Percentiles rank a stretch among this genome's conserved stretches.
Evolutionary conservation across 23 red algal species (phyloP).

Genomic region (Cyanidium caldarium): DNA sequence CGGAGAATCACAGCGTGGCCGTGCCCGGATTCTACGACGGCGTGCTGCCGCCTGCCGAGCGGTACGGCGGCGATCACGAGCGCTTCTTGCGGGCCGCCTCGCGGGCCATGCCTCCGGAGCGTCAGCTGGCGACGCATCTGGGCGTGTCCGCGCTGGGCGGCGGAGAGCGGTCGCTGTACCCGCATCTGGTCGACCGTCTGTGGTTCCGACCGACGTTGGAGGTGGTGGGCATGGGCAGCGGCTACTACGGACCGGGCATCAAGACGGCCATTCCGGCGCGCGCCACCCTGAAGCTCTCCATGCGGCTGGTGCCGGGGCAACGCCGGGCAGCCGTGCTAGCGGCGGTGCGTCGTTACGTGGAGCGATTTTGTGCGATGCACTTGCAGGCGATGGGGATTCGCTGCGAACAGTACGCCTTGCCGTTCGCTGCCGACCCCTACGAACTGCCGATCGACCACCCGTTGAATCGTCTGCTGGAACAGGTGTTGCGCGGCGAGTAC

Average conservation of each 20-base stretch:
- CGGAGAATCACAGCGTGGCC: constrained; percentile 12
- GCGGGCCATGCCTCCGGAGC: neutral
- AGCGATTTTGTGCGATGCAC: neutral
- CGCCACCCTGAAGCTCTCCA: constrained; percentile 42
- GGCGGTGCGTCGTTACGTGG: neutral
- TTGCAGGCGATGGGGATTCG: neutral
- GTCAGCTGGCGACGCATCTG: neutral
- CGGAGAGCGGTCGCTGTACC: constrained; percentile 1
- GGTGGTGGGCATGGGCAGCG: constrained; percentile 72
- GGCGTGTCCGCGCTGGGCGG: constrained; percentile 3
- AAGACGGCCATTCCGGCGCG: constrained; percentile 56
- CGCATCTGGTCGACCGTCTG: constrained; percentile 21
- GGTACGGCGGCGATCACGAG: no score
- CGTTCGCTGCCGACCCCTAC: neutral
- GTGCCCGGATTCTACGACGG: constrained; percentile 60
- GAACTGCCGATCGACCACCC: neutral
- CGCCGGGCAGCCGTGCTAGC: neutral
- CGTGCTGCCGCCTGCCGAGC: constrained; percentile 2
- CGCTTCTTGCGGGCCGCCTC: neutral
- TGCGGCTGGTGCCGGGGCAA: constrained; percentile 11
- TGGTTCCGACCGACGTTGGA: constrained; percentile 62
- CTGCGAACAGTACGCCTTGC: neutral
- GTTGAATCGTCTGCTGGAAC: neutral
- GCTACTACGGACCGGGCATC: constrained; percentile 57
- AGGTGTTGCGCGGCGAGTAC: neutral